Evolutionary conservation across 306 rosid genomes (phyloP).

Genomic region (Spatholobus suberectus): DNA sequence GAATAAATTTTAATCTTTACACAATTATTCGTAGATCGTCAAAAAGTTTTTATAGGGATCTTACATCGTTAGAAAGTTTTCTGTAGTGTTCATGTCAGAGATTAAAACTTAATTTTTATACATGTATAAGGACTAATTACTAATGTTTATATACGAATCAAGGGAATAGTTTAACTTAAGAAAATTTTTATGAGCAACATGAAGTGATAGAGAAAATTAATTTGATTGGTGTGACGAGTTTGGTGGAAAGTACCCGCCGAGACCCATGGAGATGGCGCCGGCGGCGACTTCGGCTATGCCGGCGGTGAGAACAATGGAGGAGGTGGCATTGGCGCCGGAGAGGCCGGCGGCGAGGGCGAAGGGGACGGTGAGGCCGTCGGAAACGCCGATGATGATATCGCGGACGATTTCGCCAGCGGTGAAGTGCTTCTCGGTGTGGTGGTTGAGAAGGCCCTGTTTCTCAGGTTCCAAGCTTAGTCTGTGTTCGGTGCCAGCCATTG

Average conservation of each 20-base stretch:
- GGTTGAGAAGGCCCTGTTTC: constrained; percentile 57
- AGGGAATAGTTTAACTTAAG: no score
- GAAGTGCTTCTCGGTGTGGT: constrained; percentile 70
- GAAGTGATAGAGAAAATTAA: background rate
- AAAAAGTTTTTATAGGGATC: no score
- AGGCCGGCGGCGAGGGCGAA: constrained; percentile 79
- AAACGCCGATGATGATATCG: constrained; percentile 74
- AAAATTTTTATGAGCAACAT: background rate
- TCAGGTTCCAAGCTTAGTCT: constrained; percentile 36
- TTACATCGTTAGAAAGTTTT: no score
- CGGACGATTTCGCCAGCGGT: constrained; percentile 74
- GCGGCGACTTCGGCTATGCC: constrained; percentile 81
- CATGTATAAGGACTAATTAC: no score
- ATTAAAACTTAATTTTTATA: no score
- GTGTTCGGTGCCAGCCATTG: no score
- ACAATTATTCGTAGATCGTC: no score
- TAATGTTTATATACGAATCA: no score
- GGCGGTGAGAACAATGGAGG: constrained; percentile 73
- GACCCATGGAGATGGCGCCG: constrained; percentile 82
- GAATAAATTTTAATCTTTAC: no score
- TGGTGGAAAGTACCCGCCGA: constrained; percentile 67
- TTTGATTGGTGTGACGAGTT: background rate
- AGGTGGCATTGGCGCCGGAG: constrained; percentile 72
- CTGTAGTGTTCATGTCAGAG: no score
- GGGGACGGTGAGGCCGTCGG: constrained; percentile 79